Evolutionary conservation across 164 flowering plant genomes (phyloP).

Genomic region (Aristolochia fimbriata): DNA sequence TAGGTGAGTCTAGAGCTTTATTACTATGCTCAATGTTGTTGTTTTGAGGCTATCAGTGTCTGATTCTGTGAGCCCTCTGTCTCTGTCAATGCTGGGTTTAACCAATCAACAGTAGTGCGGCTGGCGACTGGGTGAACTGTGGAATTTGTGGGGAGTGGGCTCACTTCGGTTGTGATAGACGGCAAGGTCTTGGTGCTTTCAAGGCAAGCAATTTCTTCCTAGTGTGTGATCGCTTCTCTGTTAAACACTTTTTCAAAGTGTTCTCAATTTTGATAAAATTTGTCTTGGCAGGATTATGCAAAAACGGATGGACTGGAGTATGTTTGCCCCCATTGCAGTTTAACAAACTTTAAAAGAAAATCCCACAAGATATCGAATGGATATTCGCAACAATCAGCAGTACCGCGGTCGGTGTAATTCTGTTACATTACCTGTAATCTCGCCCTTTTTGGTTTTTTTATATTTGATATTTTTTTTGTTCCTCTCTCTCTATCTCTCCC

Average conservation of each 20-base stretch:
- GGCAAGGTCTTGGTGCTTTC: slow-evolving; percentile 96
- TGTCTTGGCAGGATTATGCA: slow-evolving; percentile 75
- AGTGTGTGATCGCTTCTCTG: background rate
- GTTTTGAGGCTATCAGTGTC: background rate
- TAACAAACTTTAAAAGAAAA: slow-evolving; percentile 63
- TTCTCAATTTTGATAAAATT: background rate
- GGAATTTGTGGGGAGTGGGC: slow-evolving; percentile 99
- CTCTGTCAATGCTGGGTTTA: background rate
- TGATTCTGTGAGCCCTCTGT: background rate
- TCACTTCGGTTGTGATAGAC: slow-evolving; percentile 93
- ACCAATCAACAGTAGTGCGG: slow-evolving; percentile 68
- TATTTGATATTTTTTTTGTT: slow-evolving; percentile 1
- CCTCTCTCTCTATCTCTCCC: background rate
- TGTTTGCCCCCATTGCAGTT: slow-evolving; percentile 90
- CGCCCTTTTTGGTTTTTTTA: background rate
- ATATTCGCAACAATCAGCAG: slow-evolving; percentile 19
- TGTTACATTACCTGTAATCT: background rate
- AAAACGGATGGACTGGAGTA: slow-evolving; percentile 98
- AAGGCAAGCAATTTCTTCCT: slow-evolving; percentile 40
- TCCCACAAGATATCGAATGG: slow-evolving; percentile 62
- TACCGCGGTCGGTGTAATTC: slow-evolving; percentile 8
- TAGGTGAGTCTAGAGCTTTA: slow-evolving; percentile 40
- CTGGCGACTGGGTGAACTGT: slow-evolving; percentile 99
- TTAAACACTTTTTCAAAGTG: background rate
- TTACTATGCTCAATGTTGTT: slow-evolving; percentile 8